Evolutionary conservation across 2,329 filamentous ascomycete species (phyloP).

Genomic region (Calonectria honghensis): DNA sequence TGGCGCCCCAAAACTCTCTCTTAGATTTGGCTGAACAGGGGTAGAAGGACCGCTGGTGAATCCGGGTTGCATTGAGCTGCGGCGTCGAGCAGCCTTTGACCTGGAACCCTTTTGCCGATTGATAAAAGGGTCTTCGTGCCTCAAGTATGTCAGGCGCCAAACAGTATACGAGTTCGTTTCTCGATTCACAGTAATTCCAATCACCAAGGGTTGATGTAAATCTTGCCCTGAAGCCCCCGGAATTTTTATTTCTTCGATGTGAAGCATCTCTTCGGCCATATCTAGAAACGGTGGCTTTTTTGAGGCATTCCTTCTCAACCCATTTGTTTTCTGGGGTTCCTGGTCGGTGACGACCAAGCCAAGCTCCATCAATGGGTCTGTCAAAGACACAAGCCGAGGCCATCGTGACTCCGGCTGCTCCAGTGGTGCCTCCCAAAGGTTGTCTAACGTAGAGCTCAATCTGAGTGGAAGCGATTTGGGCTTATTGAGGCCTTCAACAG

Average conservation of each 20-base stretch:
- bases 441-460: constrained; percentile 73
- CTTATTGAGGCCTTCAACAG: constrained; percentile 73
- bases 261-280: constrained; percentile 87
- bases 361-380: constrained; percentile 89
- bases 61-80: constrained; percentile 80
- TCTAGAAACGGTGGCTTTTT: constrained; percentile 77
- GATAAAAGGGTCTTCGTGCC: constrained; percentile 76
- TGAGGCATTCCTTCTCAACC: constrained; percentile 58
- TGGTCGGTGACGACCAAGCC: constrained; percentile 84
- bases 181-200: constrained; percentile 88
- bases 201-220: constrained; percentile 73
- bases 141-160: constrained; percentile 88
- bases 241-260: constrained; percentile 82
- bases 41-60: constrained; percentile 85
- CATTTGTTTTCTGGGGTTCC: constrained; percentile 61
- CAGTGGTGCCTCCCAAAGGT: constrained; percentile 73
- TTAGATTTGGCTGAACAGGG: constrained; percentile 80
- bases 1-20: constrained; percentile 84
- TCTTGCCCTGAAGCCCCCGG: constrained; percentile 63
- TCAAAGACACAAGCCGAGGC: constrained; percentile 87
- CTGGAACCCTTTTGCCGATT: constrained; percentile 68
- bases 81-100: constrained; percentile 69
- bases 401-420: constrained; percentile 76
- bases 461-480: constrained; percentile 73
- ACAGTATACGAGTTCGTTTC: constrained; percentile 86